A percentile compares a stretch with the other conserved stretches of the same genome.
Evolutionary conservation across 2,329 filamentous ascomycete genomes (phyloP).

Genomic region (Uncinocarpus reesii): DNA sequence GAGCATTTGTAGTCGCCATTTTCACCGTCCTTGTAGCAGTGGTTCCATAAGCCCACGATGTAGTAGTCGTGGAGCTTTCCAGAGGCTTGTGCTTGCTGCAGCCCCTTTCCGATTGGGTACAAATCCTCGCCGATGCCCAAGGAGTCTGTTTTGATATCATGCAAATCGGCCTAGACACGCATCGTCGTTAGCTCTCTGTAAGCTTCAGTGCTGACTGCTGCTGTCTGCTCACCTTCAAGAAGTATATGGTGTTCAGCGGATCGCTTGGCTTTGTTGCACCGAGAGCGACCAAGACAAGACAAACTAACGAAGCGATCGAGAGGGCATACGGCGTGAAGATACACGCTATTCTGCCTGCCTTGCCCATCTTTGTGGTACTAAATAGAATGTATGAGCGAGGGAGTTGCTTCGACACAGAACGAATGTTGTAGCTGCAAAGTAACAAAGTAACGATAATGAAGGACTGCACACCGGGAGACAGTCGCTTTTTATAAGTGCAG

Average conservation of each 20-base stretch:
- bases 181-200: no score
- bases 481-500: no score
- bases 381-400: background rate
- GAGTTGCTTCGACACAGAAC: background rate
- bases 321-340: constrained; percentile 78
- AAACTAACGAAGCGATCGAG: constrained; percentile 66
- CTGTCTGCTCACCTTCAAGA: constrained; percentile 37
- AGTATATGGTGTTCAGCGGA: constrained; percentile 45
- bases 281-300: constrained; percentile 49
- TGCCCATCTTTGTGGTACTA: constrained; percentile 46
- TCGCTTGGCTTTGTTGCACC: constrained; percentile 44
- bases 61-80: constrained; percentile 64
- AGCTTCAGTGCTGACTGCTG: background rate
- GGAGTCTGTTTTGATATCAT: constrained; percentile 47
- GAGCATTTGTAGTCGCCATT: constrained; percentile 55
- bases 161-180: constrained; percentile 47
- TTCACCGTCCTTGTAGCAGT: constrained; percentile 57
- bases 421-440: background rate
- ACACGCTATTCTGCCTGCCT: constrained; percentile 69
- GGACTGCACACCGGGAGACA: no score
- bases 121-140: constrained; percentile 33
- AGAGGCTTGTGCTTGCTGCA: constrained; percentile 25
- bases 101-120: constrained; percentile 22
- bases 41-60: constrained; percentile 75
- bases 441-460: background rate